Conservation (phyloP, 2,329 filamentous ascomycete genomes). For the Colletotrichum eleusines region DNA sequence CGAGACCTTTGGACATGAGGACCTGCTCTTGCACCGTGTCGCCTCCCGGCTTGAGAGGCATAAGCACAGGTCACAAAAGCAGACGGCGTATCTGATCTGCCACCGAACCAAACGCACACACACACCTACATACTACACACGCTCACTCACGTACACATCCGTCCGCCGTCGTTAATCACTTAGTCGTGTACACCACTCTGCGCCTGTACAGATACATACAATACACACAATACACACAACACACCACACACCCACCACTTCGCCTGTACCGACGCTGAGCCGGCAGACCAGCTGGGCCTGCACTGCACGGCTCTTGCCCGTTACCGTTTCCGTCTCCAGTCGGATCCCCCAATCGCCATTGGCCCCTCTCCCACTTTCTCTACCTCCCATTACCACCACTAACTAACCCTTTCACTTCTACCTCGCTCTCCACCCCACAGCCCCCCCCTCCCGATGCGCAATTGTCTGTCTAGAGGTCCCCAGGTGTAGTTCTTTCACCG, state of each 20-base stretch:
- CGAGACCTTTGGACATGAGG: not conserved
- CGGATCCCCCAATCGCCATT: slow-evolving; percentile 20
- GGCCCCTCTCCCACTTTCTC: slow-evolving; percentile 23
- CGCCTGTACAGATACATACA: not conserved
- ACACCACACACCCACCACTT: no score
- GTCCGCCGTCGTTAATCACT: slow-evolving; percentile 9
- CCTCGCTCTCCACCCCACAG: slow-evolving; percentile 33
- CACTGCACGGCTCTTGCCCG: slow-evolving; percentile 3
- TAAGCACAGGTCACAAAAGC: slow-evolving; percentile 28
- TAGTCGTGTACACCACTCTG: slow-evolving; percentile 1
- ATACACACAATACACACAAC: not conserved
- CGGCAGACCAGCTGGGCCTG: not conserved
- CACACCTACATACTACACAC: not conserved
- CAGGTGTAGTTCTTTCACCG: slow-evolving; percentile 30
- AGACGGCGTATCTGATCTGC: slow-evolving; percentile 31
- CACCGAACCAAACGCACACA: slow-evolving; percentile 21
- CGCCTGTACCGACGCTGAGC: not conserved
- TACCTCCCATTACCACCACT: not conserved
- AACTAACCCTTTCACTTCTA: not conserved
- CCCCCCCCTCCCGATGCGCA: slow-evolving; percentile 15
- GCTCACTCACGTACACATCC: not conserved
- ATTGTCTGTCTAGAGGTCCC: slow-evolving; percentile 32
- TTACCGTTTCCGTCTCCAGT: slow-evolving; percentile 9
- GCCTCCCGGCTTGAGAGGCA: not conserved
- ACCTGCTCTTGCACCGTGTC: not conserved